Evolutionary conservation across 1,139 yeast genomes (phyloP), one percentile per base, ranked within the genome.

Genomic region (Blastobotrys proliferans): DNA sequence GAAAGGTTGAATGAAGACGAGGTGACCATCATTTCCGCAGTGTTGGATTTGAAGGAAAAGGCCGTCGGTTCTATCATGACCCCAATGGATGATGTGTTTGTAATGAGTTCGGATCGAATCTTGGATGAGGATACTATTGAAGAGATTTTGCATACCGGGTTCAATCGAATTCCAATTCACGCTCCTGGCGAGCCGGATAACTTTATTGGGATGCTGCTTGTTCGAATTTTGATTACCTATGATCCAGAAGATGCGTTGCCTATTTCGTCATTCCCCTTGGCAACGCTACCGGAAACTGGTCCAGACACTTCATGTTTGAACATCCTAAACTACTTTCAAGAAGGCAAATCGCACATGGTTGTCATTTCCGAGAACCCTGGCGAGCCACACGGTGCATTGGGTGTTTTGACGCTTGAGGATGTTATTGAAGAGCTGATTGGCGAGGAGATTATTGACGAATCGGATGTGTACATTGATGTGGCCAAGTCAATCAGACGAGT

Each of bases 361-460:
- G 82, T 90, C 33, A 96, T 92, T 10, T 81, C 94, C 53, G 83
- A 80, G 49, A 70, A 73, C 39, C 97, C 97, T 0, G 98, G 98
- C 40, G 88, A 79, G 51, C 81, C 94, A 3, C 66, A 73, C 26
- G 97, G 97, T 19, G 94, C 96, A 0, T 62, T 83, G 29, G 98
- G 98, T 50, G 95, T 92, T 6, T 70, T 92, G 39, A 92, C 98
- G 1, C 71, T 92, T 49, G 98, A 92, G 64, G 98, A 92, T 62
- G 97, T 92, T 13, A 92, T 92, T 59, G 98, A 92, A 64, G 98
- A 92, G 64, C 73, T 92, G 54, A 92, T 92, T 65, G 98, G 98
- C 45, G 97, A 92, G 64, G 98, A 92, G 63, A 92, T 92, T 57
- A 90, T 92, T 40, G 98, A 92, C 61, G 98, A 92, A 64, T 80